Conservation (phyloP, 371 early-diverging fungal species). For the Dichotomocladium elegans region DNA sequence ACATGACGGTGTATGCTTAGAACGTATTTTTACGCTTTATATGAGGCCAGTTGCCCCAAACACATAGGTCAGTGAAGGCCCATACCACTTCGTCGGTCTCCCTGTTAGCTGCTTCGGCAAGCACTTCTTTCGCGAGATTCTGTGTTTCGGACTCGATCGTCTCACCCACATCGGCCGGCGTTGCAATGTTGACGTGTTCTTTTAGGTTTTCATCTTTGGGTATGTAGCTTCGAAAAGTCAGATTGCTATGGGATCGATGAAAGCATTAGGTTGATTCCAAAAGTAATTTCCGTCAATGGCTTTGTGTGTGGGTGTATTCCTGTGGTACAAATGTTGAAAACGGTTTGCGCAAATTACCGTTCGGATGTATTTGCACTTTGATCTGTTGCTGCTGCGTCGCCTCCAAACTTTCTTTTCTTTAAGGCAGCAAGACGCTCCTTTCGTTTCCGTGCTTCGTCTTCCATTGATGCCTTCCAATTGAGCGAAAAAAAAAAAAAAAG, state of each 20-base stretch:
- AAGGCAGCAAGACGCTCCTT: constrained; percentile 70
- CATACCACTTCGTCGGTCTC: constrained; percentile 69
- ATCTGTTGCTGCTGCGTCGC: constrained; percentile 5
- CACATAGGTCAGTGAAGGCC: background rate
- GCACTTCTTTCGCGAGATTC: constrained; percentile 51
- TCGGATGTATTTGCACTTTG: constrained; percentile 14
- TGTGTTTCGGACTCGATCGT: constrained; percentile 62
- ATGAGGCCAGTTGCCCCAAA: background rate
- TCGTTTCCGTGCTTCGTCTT: constrained; percentile 64
- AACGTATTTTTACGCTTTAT: background rate
- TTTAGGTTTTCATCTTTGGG: constrained; percentile 51
- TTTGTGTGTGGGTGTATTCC: constrained; percentile 8
- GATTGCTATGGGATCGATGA: constrained; percentile 7
- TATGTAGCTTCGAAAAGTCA: constrained; percentile 60
- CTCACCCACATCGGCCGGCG: constrained; percentile 38
- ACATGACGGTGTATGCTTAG: constrained; percentile 1
- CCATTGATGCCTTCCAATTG: constrained; percentile 46
- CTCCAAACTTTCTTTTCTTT: constrained; percentile 47
- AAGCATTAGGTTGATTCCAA: background rate
- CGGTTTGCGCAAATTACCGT: constrained; percentile 5
- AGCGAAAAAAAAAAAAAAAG: too few species aligned
- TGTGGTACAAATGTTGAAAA: constrained; percentile 6
- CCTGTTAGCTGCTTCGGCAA: constrained; percentile 58
- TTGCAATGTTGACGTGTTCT: constrained; percentile 42
- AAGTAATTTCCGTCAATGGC: background rate